Evolutionary conservation across 352 stramenopile genomes (phyloP), one percentile per base, ranked within the genome.

Genomic region (Pythium biforme): DNA sequence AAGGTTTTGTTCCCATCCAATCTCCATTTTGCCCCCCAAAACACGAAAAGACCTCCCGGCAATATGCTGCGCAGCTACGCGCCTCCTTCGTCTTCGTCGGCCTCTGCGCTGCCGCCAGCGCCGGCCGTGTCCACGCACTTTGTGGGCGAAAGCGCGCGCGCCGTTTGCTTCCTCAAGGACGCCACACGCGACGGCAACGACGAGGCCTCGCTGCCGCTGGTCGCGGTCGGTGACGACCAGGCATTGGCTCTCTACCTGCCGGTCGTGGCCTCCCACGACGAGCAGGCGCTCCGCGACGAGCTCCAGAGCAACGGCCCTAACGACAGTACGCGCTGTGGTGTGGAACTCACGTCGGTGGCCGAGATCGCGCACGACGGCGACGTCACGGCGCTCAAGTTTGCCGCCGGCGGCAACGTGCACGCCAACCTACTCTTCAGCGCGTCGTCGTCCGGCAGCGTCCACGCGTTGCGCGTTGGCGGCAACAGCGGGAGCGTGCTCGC

Each of bases 161-260:
- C 82, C 43, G 49, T 91, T 51, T 86, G 75, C 62, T 79, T 89
- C 45, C 66, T 89, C 52, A 85, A 77, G 53, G 78, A 88, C 64
- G 74, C 85, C 25, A 70, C 60, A 1, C 45, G 50, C 40, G 75
- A 69, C 17, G 34, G 19, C 29, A 46, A 51, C 25, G 41, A 49
- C 50, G 52, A 49, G 22, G 68, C 82, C 20, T 52, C 75, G 43
- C 70, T 92, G 29, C 83, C 83, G 55, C 59, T 90, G 43, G 52
- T 92, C 37, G 83, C 75, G 6, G 68, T 74, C 1, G 83, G 83
- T 43, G 76, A 86, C 64, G 69, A 55, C 53, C 84, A 88, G 61
- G 63, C 85, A 46, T 55, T 90, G 31, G 48, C 77, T 46, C 64
- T 92, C 26, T 74, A 84, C 45, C 39, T 89, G 25, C 80, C 81